Evolutionary conservation across 129 eudicot genomes (phyloP), one percentile per base, ranked within the genome.

Genomic region (Rutidosis leptorrhynchoides): DNA sequence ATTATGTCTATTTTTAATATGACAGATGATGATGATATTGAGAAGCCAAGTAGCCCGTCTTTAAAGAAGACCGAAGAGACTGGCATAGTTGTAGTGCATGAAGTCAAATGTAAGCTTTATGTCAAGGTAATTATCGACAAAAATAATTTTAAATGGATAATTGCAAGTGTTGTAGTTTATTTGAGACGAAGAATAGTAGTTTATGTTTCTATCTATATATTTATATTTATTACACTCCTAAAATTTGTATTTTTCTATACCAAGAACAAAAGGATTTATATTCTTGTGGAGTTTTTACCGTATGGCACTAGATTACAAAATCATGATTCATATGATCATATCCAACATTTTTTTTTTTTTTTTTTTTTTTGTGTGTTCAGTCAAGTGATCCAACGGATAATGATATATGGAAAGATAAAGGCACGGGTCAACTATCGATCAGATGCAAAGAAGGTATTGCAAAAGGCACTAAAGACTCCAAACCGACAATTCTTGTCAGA

Each of bases 11-110:
- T 32, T 49, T 15, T 65, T n/a, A 51, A 29, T 28, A 19, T 65
- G 48, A 62, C 86, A 86, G 96, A 86, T 55, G 95, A 86, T n/a
- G n/a, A n/a, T 58, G 97, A 84, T 17, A 69, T 66, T 20, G 95
- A 94, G 85, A 94, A 84, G 79, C 97, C 99, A 25, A 86, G 99
- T 79, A 94, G 99, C 78, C 99, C 97, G 26, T 94, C 99, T 43
- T 78, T 94, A 32, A 84, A 89, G 74, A 94, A 79, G 74, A 82
- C 79, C 2, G 94, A 94, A 84, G 99, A 94, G 79, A 71, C 72
- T 72, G 99, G 97, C 15, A 60, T 94, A 65, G 53, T 54, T 28
- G 85, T 81, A 2, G 99, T 94, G 30, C 99, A 94, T 73, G 99
- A 94, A 81, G 89, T 85, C 80, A 94, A 86, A 84, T 94, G 99